phyloP scores from a whole-genome alignment of 768 basidiomycete species.

The Pleurotus pulmonarius region DNA sequence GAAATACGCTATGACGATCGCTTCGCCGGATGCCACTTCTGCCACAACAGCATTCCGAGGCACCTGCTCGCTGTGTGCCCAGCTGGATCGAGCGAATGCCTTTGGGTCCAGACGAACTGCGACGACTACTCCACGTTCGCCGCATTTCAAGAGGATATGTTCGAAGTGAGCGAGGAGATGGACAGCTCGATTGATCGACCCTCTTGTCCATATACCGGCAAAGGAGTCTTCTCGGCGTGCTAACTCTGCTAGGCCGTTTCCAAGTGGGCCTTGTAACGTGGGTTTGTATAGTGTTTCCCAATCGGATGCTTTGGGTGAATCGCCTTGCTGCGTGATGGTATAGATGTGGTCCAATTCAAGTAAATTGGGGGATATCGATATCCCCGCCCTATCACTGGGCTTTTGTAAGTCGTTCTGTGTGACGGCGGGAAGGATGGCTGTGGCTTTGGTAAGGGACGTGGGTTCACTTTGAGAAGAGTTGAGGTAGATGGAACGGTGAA shows the following conservation, averaged over 20 bases:
- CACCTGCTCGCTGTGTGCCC: slow-evolving; percentile 43
- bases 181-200: slow-evolving; percentile 77
- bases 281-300: slow-evolving; percentile 66
- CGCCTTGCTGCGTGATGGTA: slow-evolving; percentile 40
- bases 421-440: slow-evolving; percentile 63
- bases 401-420: not conserved
- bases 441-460: slow-evolving; percentile 83
- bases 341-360: slow-evolving; percentile 70
- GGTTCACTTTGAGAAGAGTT: slow-evolving; percentile 63
- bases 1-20: slow-evolving; percentile 71
- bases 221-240: slow-evolving; percentile 44
- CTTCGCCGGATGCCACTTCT: slow-evolving; percentile 40
- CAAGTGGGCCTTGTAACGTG: slow-evolving; percentile 63
- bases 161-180: slow-evolving; percentile 83
- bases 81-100: slow-evolving; percentile 38
- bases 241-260: slow-evolving; percentile 60
- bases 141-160: slow-evolving; percentile 83
- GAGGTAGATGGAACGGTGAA: not conserved
- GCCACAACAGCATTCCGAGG: slow-evolving; percentile 47
- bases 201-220: slow-evolving; percentile 62
- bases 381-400: slow-evolving; percentile 3
- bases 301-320: slow-evolving; percentile 44
- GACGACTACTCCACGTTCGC: slow-evolving; percentile 60
- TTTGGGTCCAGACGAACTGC: slow-evolving; percentile 51
- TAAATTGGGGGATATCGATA: slow-evolving; percentile 82